Base-by-base conservation (phyloP, 148 eudicot species). In the Amaranthus cruentus region DNA sequence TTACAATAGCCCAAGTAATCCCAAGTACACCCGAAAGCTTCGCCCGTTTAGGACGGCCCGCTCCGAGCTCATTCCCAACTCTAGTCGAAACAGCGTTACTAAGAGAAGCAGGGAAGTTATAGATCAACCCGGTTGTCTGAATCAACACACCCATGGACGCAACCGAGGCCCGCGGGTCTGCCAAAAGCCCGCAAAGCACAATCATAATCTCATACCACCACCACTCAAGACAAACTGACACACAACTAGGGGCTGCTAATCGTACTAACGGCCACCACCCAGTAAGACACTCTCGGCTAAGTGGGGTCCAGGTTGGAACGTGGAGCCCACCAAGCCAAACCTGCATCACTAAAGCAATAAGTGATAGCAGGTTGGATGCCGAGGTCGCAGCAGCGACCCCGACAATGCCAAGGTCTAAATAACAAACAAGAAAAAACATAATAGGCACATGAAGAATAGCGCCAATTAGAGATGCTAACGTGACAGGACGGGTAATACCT, bases 191-290 rank as follows among this genome's bases (percentile, higher is more conserved):
- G 57, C 95, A 92, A 3, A 89, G 66, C 14, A 92, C 87, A 21
- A 89, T 92, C 95, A 92, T 92, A 82, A 92, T 88, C 87, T 92
- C 97, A 14, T 91, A 91, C 97, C 97, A 91, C 97, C 97, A 91
- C 97, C 97, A 91, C 81, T 91, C 97, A 7, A 89, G 76, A 43
- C 97, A 92, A 4, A 89, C 95, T 3, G 95, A 85, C 0, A 84
- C 82, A 46, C 97, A 92, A 77, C 95, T 92, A 47, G 97, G 97
- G 15, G 82, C 90, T 2, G 97, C 95, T 0, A 92, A 74, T 14
- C 75, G 67, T 0, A 89, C 75, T 0, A 92, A 81, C 59, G 89
- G 89, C 62, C 66, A 80, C 97, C 97, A 89, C 56, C 89, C 92
- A 6, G 80, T 76, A n/a, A 92, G 48, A 9, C 91, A 92, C 51